Base-by-base conservation (phyloP, 306 rosid genomes). In the Acacia confusa region DNA sequence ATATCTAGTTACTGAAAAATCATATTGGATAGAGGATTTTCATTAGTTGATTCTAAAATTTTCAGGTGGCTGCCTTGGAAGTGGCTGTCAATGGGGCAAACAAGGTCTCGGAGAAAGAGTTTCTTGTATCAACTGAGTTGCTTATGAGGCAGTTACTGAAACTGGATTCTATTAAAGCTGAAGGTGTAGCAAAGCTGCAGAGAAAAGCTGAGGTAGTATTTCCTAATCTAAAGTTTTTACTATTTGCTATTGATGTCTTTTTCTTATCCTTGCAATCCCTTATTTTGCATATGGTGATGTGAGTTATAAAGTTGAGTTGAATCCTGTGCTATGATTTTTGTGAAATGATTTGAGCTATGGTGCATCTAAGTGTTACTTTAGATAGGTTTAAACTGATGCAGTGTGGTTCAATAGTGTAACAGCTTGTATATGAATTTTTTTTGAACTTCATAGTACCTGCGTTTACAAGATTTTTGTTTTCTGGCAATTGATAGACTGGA, bases 111-210 rank as follows among this genome's bases (percentile, higher is more conserved):
- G 97, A 93, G 77, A 91, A 87, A 82, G 97, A 93, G 76, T 93
- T 95, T 81, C n/a, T 81, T 3, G 65, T 84, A 70, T 78, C 85
- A 13, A 85, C 95, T 15, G 99, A 95, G 88, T 74, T 95, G 88
- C 97, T 95, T 27, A 93, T 91, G 99, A 88, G 88, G 76, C 92
- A 93, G 78, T 82, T 93, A 89, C 87, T 95, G 93, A 89, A 90
- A 73, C 75, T 95, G 88, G 99, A 93, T 79, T 72, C 93, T 32
- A 93, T 93, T 74, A 82, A 90, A 82, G 99, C 97, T 78, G 97
- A 93, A 76, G 99, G 97, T 53, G 94, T 89, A 79, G 91, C 92
- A 4, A 95, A 87, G 86, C 22, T 90, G 87, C 97, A 89, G 87
- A 88, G 99, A 75, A 95, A 90, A 87, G 87, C 92, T 0, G 99